A percentile compares a stretch with the other conserved stretches of the same genome.
These are phyloP conservation scores for Powellomyces hirtus DNA, from an alignment of 192 early-diverging fungal species.

Conservation along the genomic window DNA sequence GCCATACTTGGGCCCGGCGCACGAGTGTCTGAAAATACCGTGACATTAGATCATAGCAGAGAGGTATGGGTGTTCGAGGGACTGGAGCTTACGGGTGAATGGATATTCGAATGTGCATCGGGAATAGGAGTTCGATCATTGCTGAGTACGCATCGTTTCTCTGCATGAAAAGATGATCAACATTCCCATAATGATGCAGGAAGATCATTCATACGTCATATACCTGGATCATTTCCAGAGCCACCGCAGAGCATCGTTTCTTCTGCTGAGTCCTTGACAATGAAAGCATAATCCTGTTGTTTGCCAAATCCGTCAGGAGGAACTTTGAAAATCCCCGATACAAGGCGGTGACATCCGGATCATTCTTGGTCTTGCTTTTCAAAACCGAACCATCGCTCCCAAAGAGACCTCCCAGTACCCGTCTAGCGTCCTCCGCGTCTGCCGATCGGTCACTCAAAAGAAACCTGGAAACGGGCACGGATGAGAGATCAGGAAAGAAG, in stretches of 20 bases:
- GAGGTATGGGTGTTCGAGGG: too few species aligned
- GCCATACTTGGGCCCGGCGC: constrained; percentile 14
- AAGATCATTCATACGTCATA: too few species aligned
- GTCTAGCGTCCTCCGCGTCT: not conserved
- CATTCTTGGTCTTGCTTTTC: not conserved
- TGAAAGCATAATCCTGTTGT: not conserved
- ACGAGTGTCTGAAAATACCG: constrained; percentile 2
- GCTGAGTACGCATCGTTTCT: constrained; percentile 15
- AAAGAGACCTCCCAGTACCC: not conserved
- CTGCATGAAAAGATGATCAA: not conserved
- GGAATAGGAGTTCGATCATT: constrained; percentile 1
- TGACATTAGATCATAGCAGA: too few species aligned
- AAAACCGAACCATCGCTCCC: not conserved
- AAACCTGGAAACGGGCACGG: not conserved
- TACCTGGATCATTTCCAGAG: constrained; percentile 13
- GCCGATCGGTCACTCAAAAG: not conserved
- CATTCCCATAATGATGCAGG: not conserved
- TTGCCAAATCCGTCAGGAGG: not conserved
- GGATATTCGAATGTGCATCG: constrained; percentile 11
- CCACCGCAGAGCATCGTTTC: not conserved
- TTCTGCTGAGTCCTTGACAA: constrained; percentile 9
- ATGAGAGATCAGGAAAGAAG: not conserved
- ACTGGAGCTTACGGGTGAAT: not conserved
- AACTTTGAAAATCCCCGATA: constrained; percentile 16
- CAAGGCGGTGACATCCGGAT: not conserved